phyloP scores from a whole-genome alignment of 768 basidiomycete genomes.

The Glaciozyma martinii region DNA sequence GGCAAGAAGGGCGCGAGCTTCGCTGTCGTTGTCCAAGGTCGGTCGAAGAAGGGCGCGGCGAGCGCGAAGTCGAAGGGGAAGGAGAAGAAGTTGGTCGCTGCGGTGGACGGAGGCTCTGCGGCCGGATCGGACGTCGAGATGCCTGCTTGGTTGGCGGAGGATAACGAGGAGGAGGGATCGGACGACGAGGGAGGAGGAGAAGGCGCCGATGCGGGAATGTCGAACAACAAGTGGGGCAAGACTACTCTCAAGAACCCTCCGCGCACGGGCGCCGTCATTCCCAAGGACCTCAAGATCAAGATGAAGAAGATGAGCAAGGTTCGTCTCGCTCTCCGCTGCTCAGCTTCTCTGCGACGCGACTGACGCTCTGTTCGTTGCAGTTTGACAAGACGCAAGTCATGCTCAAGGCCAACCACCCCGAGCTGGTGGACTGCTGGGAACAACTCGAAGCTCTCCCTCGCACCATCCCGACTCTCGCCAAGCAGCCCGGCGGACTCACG shows the following conservation, averaged over 20 bases:
- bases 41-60: neutral
- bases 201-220: slow-evolving; percentile 14
- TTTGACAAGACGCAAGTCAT: slow-evolving; percentile 8
- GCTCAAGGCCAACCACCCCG: slow-evolving; percentile 29
- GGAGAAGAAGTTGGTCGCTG: neutral
- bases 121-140: neutral
- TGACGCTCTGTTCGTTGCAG: slow-evolving; percentile 14
- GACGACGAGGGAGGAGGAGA: slow-evolving; percentile 34
- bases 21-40: neutral
- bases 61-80: slow-evolving; percentile 2
- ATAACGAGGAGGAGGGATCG: slow-evolving; percentile 12
- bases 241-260: slow-evolving; percentile 32
- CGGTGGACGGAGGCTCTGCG: neutral
- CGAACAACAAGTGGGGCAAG: slow-evolving; percentile 9
- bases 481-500: slow-evolving; percentile 76
- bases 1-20: neutral
- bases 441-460: slow-evolving; percentile 65
- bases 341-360: slow-evolving; percentile 3
- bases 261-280: slow-evolving; percentile 39
- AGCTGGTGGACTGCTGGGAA: slow-evolving; percentile 18
- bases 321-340: slow-evolving; percentile 51
- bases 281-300: slow-evolving; percentile 41
- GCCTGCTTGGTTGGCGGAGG: neutral
- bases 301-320: slow-evolving; percentile 53
- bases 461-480: slow-evolving; percentile 54